Evolutionary conservation across 805 yeast genomes (phyloP).

Genomic region (Candida tallmaniae): DNA sequence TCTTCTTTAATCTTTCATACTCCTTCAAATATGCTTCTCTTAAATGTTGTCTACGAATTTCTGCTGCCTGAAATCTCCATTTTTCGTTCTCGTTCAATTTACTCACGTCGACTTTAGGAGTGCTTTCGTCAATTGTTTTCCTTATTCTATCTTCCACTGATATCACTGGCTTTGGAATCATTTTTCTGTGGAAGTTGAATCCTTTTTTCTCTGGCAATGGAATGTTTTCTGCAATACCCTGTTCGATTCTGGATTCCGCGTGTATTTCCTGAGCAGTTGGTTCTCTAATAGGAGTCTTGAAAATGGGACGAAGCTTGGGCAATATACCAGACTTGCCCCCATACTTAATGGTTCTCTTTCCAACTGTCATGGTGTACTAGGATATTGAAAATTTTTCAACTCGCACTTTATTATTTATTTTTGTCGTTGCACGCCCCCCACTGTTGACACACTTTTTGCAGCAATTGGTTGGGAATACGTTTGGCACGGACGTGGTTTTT

Average conservation of each 20-base stretch:
- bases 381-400: background rate
- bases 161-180: slow-evolving; percentile 47
- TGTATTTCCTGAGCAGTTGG: slow-evolving; percentile 38
- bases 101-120: slow-evolving; percentile 27
- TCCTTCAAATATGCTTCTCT: slow-evolving; percentile 57
- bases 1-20: slow-evolving; percentile 42
- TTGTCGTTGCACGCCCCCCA: slow-evolving; percentile 43
- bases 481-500: slow-evolving; percentile 42
- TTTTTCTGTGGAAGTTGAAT: slow-evolving; percentile 45
- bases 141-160: slow-evolving; percentile 59
- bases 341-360: slow-evolving; percentile 46
- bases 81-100: slow-evolving; percentile 30
- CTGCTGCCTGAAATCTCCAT: slow-evolving; percentile 51
- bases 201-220: slow-evolving; percentile 60
- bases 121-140: slow-evolving; percentile 47
- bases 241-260: slow-evolving; percentile 42
- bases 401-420: background rate
- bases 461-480: slow-evolving; percentile 47
- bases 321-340: slow-evolving; percentile 77
- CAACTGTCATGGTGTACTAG: slow-evolving; percentile 21
- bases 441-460: slow-evolving; percentile 49
- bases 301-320: slow-evolving; percentile 71
- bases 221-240: slow-evolving; percentile 68
- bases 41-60: slow-evolving; percentile 68
- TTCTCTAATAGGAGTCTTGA: slow-evolving; percentile 63